Evolutionary conservation across 2,329 filamentous ascomycete species (phyloP), one percentile per base, ranked within the genome.

Genomic region (Microsporum canis): DNA sequence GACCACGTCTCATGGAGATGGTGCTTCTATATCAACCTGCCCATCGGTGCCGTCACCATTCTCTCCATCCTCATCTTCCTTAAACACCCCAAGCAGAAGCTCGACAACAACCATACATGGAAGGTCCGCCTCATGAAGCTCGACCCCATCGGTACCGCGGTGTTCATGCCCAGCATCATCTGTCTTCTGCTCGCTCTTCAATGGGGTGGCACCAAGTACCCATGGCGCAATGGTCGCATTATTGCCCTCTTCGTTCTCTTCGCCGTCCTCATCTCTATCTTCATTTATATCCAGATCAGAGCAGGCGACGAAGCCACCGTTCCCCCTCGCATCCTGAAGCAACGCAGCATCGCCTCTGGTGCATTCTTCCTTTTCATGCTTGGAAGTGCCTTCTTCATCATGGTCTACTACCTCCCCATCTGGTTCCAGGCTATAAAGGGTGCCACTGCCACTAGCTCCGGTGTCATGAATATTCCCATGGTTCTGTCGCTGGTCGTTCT

Each of bases 161-260:
- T 79, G 8, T 76, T 82, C 60, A 68, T 81, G 2, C 74, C 73
- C 0, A 72, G 73, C 23, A 71, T 78, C 14, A 70, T 80, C 57
- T 76, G 77, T 67, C 66, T 80, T 5, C 72, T 82, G 61, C 70
- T 82, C 1, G 79, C 79, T 0, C 69, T 82, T 17, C 75, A 80
- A 59, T 77, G 73, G 71, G 77, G 77, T 17, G 75, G 77, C 2
- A 74, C 73, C 12, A 75, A 69, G 36, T 75, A 78, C 43, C 45
- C 72, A 1, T 82, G 79, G 79, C 68, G 66, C 31, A 74, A 72
- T 63, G 71, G 39, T n/a, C 39, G 39, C 39, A 43, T 43, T 43
- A 43, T 43, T n/a, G 39, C 39, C 39, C 39, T 43, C 39, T 43
- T 43, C 39, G 39, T 43, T n/a, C 14, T 43, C 3, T 43, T 43